Evolutionary conservation across 371 early-diverging fungal genomes (phyloP).

Genomic region (Lichtheimia hyalospora): DNA sequence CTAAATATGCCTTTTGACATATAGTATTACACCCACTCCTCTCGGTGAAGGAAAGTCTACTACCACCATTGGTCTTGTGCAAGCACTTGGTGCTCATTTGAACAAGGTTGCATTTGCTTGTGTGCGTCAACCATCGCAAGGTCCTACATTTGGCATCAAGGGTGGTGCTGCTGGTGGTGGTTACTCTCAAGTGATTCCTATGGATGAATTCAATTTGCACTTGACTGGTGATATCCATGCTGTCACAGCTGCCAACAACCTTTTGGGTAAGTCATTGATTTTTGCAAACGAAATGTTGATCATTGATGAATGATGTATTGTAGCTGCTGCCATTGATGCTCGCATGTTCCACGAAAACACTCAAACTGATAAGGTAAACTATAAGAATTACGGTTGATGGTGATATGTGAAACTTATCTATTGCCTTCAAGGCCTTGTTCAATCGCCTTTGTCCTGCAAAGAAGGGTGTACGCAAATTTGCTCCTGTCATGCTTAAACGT

Average conservation of each 20-base stretch:
- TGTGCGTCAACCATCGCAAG: conserved; percentile 96
- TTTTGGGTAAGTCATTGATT: conserved; percentile 31
- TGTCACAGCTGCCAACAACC: conserved; percentile 95
- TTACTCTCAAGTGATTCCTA: conserved; percentile 97
- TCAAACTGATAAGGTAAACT: conserved; percentile 64
- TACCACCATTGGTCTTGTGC: conserved; percentile 91
- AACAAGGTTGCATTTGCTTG: conserved; percentile 89
- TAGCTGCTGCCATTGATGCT: conserved; percentile 97
- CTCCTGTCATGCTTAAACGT: conserved; percentile 85
- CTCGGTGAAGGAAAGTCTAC: conserved; percentile 98
- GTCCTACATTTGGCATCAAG: conserved; percentile 98
- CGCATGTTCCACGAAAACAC: conserved; percentile 96
- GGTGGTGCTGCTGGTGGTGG: conserved; percentile 98
- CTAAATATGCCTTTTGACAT: background rate
- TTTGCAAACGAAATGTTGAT: no score
- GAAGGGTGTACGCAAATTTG: conserved; percentile 80
- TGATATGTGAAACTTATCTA: conserved; percentile 17
- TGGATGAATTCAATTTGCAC: conserved; percentile 98
- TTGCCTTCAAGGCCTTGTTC: conserved; percentile 62
- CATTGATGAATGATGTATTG: background rate
- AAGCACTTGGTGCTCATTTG: conserved; percentile 93
- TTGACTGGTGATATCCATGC: conserved; percentile 98
- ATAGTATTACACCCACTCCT: conserved; percentile 94
- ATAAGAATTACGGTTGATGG: conserved; percentile 15
- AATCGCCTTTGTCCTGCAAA: conserved; percentile 86